phyloP scores from a whole-genome alignment of 2,329 filamentous ascomycete species.

The Myriosclerotinia scirpicola region DNA sequence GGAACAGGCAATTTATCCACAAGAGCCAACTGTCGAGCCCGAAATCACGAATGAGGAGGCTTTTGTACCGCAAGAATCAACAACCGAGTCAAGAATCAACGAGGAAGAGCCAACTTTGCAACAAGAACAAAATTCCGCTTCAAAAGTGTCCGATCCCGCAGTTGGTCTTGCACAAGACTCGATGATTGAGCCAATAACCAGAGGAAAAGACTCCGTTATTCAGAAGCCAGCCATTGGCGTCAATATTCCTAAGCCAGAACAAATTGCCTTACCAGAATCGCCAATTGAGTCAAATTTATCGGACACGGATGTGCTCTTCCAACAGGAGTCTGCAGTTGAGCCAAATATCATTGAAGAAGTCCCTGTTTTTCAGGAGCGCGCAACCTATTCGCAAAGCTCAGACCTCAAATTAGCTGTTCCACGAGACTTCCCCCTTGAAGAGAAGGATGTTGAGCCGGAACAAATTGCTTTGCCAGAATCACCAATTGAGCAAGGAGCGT shows the following conservation, averaged over 20 bases:
- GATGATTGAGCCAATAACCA: background rate
- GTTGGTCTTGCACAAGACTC: constrained; percentile 1
- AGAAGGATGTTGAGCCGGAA: background rate
- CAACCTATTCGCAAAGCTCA: background rate
- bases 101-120: background rate
- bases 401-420: background rate
- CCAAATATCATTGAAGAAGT: background rate
- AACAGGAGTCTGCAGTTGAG: background rate
- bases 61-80: constrained; percentile 11
- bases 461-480: constrained; percentile 3
- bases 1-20: background rate
- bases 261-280: constrained; percentile 17
- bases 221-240: background rate
- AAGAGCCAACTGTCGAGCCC: background rate
- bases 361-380: background rate
- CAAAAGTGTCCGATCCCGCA: background rate
- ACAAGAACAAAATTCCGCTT: background rate
- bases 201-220: background rate
- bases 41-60: background rate
- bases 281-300: background rate
- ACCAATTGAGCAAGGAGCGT: background rate
- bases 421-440: background rate
- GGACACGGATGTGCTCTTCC: background rate
- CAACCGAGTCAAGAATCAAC: background rate
- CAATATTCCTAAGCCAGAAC: constrained; percentile 5